Percentiles rank a stretch among this genome's conserved stretches.
phyloP scores from a whole-genome alignment of 2,329 filamentous ascomycete species.

The Trichoderma arundinaceum region DNA sequence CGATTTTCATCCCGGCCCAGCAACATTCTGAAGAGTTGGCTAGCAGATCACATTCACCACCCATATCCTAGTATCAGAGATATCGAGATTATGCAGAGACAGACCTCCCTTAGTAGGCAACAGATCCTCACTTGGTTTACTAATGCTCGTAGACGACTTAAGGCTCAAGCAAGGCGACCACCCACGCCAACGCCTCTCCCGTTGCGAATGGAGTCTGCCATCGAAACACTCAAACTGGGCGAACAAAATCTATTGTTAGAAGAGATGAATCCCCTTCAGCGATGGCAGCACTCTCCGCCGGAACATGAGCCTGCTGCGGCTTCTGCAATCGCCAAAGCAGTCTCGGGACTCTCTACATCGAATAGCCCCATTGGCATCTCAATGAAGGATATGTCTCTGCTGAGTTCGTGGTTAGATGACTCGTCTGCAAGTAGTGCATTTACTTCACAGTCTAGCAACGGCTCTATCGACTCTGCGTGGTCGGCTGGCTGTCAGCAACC shows the following conservation, averaged over 20 bases:
- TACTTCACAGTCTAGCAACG: conserved; percentile 31
- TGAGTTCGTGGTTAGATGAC: background rate
- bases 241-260: conserved; percentile 4
- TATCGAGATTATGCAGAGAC: conserved; percentile 75
- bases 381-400: background rate
- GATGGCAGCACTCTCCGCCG: conserved; percentile 43
- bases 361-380: background rate
- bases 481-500: conserved; percentile 27
- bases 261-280: conserved; percentile 37
- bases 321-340: conserved; percentile 40
- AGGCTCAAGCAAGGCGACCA: conserved; percentile 43
- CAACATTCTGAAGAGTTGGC: background rate
- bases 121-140: conserved; percentile 94
- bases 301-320: conserved; percentile 42
- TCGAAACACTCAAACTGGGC: too few species aligned
- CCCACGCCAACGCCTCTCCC: background rate
- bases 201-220: background rate
- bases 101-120: conserved; percentile 78
- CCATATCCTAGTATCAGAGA: conserved; percentile 69
- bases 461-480: conserved; percentile 32
- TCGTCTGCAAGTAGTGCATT: conserved; percentile 37
- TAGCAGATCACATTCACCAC: background rate
- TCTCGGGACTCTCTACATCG: background rate
- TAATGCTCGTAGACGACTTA: conserved; percentile 79
- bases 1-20: too few species aligned